Conservation (phyloP, 345 rosid genomes). For the Ricinus communis region DNA sequence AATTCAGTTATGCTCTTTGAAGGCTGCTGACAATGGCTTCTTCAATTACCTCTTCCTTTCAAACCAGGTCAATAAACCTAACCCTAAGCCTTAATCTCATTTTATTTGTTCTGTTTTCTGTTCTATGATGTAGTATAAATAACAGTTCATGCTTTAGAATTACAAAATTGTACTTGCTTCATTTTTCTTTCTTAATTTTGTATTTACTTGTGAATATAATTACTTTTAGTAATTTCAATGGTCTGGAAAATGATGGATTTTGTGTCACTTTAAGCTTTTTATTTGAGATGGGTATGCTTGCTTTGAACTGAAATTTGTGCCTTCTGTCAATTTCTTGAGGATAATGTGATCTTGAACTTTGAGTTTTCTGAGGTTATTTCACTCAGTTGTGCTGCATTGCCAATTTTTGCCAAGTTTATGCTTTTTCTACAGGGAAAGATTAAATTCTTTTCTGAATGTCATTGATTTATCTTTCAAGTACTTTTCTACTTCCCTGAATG, state of each 20-base stretch:
- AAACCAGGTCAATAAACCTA: conserved; percentile 48
- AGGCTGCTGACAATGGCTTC: conserved; percentile 11
- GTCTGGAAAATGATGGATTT: neutral
- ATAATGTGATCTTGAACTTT: neutral
- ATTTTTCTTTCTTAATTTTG: neutral
- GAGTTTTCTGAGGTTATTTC: neutral
- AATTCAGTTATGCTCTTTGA: conserved; percentile 29
- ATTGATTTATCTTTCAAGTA: neutral
- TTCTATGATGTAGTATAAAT: neutral
- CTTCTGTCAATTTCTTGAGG: neutral
- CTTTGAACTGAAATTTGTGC: neutral
- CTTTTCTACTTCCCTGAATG: neutral
- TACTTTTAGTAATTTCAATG: neutral
- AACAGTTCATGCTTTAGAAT: neutral
- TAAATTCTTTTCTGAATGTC: too few relatives aligned
- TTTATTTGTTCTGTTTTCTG: neutral
- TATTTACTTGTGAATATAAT: neutral
- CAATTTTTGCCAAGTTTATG: neutral
- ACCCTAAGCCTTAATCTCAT: neutral
- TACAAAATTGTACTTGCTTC: neutral
- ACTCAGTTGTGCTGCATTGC: neutral
- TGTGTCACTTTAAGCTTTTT: neutral
- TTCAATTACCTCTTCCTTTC: conserved; percentile 57
- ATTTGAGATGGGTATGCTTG: too few relatives aligned
- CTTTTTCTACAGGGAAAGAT: neutral